Conservation (phyloP, 768 basidiomycete species). For the Lactarius trivialis region DNA sequence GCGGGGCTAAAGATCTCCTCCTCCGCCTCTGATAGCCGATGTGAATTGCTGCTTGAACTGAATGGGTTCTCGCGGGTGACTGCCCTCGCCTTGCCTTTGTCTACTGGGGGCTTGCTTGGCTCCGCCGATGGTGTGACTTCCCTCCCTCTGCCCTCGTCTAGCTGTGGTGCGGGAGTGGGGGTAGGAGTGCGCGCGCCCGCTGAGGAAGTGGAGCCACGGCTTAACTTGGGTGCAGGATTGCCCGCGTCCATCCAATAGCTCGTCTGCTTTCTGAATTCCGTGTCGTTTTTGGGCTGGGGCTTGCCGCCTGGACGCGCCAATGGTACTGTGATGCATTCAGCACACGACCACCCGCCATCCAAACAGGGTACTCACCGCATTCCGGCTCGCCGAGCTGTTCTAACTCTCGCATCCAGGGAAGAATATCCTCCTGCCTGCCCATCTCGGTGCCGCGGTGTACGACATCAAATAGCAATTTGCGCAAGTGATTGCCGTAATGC, state of each 20-base stretch:
- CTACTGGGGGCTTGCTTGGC: not conserved
- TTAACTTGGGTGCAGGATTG: not conserved
- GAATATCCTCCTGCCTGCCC: not conserved
- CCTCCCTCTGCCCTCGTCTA: not conserved
- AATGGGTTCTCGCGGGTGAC: not conserved
- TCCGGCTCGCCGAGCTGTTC: not conserved
- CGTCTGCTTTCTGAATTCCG: not conserved
- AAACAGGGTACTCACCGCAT: not conserved
- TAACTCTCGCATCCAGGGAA: constrained; percentile 6
- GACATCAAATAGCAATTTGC: constrained; percentile 4
- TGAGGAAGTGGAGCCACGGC: not conserved
- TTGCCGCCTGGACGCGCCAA: not conserved
- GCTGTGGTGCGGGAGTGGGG: not conserved
- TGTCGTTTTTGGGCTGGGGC: not conserved
- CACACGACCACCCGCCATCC: not conserved
- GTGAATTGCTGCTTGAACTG: not conserved
- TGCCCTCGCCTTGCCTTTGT: constrained; percentile 6
- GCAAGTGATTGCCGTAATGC: not conserved
- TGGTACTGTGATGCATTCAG: not conserved
- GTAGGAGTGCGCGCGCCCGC: not conserved
- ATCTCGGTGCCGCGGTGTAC: constrained; percentile 4
- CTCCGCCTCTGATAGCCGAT: not conserved
- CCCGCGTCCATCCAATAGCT: constrained; percentile 7
- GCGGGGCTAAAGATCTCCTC: constrained; percentile 14
- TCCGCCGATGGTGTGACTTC: not conserved